Conservation (phyloP, 2,329 filamentous ascomycete species). For the Penicillium concentricum region DNA sequence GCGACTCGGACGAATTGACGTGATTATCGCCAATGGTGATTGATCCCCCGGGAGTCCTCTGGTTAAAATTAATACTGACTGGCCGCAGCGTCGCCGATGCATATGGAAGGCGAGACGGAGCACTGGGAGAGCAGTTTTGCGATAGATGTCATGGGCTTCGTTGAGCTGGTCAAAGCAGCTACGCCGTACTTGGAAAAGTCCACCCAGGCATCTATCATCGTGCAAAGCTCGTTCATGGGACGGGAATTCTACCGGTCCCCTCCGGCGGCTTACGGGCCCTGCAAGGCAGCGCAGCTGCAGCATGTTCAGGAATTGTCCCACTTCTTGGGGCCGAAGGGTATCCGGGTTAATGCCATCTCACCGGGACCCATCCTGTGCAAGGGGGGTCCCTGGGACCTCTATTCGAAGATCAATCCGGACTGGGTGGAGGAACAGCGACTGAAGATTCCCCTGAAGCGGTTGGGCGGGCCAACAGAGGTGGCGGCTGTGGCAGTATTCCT, state of each 20-base stretch:
- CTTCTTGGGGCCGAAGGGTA: not conserved
- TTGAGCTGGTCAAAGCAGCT: not conserved
- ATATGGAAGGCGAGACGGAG: not conserved
- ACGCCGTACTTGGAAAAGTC: not conserved
- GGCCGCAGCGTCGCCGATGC: not conserved
- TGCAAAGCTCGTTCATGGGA: conserved; percentile 36
- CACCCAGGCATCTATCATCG: not conserved
- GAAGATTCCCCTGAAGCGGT: too few relatives aligned
- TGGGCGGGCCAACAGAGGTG: not conserved
- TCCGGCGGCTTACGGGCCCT: conserved; percentile 22
- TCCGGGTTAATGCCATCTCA: not conserved
- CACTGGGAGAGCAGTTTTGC: not conserved
- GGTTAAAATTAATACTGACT: not conserved
- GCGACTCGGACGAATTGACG: not conserved
- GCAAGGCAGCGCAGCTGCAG: conserved; percentile 23
- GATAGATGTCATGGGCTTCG: not conserved
- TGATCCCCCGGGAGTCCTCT: not conserved
- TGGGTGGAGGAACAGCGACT: not conserved
- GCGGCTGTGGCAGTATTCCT: not conserved
- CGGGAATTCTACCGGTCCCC: conserved; percentile 23
- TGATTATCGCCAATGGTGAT: not conserved
- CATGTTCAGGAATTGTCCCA: conserved; percentile 22
- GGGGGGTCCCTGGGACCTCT: not conserved
- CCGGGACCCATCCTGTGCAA: not conserved
- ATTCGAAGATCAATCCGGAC: not conserved